Percentiles rank a stretch among this genome's conserved stretches.
These are phyloP conservation scores for Symbiodinium pilosum DNA, from an alignment of 73 alveolate genomes.

Conservation along the genomic window DNA sequence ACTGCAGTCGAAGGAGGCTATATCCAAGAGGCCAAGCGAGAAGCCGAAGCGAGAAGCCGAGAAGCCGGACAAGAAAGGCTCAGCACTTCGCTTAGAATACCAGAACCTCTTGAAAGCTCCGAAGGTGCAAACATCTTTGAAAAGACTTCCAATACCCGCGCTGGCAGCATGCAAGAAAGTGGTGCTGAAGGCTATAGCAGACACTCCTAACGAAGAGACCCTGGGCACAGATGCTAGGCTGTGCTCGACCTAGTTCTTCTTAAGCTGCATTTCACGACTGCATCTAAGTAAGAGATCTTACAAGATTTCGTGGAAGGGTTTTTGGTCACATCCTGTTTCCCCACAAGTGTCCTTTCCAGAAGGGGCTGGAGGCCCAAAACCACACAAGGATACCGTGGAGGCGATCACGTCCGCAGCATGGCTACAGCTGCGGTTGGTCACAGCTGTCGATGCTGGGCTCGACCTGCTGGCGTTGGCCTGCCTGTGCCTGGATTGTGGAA, in stretches of 20 bases:
- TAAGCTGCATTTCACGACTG: too few species aligned
- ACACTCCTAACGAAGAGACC: background rate
- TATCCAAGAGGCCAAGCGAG: too few species aligned
- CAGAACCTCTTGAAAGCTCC: background rate
- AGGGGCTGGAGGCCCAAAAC: too few species aligned
- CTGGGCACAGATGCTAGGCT: background rate
- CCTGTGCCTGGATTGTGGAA: background rate
- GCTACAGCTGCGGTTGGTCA: conserved; percentile 2
- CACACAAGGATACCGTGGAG: conserved; percentile 6
- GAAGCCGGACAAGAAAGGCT: too few species aligned
- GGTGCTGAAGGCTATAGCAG: background rate
- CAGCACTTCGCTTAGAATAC: too few species aligned
- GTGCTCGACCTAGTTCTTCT: too few species aligned
- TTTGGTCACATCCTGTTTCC: too few species aligned
- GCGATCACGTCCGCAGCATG: conserved; percentile 3
- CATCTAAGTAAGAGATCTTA: too few species aligned
- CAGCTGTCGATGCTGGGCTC: background rate
- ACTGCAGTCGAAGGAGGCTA: too few species aligned
- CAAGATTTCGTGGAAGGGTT: too few species aligned
- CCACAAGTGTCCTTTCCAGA: too few species aligned
- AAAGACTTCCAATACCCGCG: background rate
- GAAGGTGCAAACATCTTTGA: background rate
- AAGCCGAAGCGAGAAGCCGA: too few species aligned
- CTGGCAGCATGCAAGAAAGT: background rate
- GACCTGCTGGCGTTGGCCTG: background rate